These are phyloP conservation scores for Ophiocordyceps camponoti-leonardi DNA, from an alignment of 2,329 filamentous ascomycete genomes.

Conservation along the genomic window DNA sequence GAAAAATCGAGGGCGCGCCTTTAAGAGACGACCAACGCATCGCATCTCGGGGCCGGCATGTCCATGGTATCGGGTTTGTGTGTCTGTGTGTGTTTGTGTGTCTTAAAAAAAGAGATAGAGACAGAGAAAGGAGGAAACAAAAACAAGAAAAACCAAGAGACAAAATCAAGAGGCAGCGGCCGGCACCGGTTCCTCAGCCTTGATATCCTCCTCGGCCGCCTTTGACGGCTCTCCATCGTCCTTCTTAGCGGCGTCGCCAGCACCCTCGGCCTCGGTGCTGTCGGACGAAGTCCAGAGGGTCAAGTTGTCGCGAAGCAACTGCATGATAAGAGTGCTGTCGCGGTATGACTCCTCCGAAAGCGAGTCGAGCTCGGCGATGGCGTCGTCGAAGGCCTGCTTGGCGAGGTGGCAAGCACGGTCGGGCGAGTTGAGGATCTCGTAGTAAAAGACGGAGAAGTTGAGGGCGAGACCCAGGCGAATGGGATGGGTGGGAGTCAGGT, in stretches of 20 bases:
- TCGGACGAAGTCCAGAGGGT: constrained; percentile 97
- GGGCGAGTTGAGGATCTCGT: constrained; percentile 96
- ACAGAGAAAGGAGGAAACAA: too few species aligned
- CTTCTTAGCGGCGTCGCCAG: constrained; percentile 40
- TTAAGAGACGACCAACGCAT: constrained; percentile 9
- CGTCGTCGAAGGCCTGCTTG: constrained; percentile 98
- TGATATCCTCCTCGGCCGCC: constrained; percentile 24
- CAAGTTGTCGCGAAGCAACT: constrained; percentile 93
- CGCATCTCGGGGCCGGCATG: constrained; percentile 20
- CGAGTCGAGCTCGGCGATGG: constrained; percentile 95
- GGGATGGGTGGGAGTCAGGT: constrained; percentile 92
- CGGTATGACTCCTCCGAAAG: constrained; percentile 97
- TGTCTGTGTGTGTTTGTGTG: too few species aligned
- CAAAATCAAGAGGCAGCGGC: constrained; percentile 35
- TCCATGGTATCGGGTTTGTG: constrained; percentile 16
- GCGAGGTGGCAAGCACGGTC: constrained; percentile 95
- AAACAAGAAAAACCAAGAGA: constrained; percentile 5
- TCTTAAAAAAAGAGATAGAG: too few species aligned
- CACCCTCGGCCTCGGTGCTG: constrained; percentile 57
- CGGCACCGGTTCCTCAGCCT: constrained; percentile 24
- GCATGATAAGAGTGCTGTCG: constrained; percentile 98
- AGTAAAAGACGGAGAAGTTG: constrained; percentile 99
- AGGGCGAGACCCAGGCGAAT: constrained; percentile 94
- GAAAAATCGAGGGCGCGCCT: constrained; percentile 3
- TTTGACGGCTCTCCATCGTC: constrained; percentile 34